Evolutionary conservation across 2,329 filamentous ascomycete species (phyloP).

Genomic region (Bipolaris bicolor): DNA sequence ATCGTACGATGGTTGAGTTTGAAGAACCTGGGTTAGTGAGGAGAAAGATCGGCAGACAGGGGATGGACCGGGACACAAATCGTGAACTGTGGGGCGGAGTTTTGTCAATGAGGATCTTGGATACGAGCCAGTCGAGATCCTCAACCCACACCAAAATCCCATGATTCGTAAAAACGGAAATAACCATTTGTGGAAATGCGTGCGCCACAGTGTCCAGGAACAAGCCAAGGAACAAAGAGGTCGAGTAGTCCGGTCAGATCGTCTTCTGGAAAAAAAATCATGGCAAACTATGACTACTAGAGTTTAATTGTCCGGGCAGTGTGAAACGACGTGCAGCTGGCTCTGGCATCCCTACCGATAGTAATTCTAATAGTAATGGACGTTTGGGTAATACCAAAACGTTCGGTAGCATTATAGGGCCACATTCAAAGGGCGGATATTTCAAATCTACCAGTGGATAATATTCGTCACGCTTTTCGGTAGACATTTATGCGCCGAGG

Average conservation of each 20-base stretch:
- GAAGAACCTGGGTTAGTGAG: slow-evolving; percentile 19
- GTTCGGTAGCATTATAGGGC: neutral
- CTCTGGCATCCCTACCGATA: slow-evolving; percentile 11
- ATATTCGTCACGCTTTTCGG: slow-evolving; percentile 32
- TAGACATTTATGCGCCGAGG: slow-evolving; percentile 45
- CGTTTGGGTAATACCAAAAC: neutral
- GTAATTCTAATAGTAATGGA: neutral
- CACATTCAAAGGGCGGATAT: neutral
- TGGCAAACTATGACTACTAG: slow-evolving; percentile 11
- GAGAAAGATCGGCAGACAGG: slow-evolving; percentile 17
- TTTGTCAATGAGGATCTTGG: slow-evolving; percentile 2
- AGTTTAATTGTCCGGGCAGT: slow-evolving; percentile 15
- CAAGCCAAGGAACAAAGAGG: slow-evolving; percentile 2
- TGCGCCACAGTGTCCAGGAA: neutral
- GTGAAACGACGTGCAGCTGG: slow-evolving; percentile 14
- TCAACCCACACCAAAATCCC: neutral
- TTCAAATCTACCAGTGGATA: neutral
- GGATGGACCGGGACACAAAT: slow-evolving; percentile 9
- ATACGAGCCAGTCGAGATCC: neutral
- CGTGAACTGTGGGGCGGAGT: slow-evolving; percentile 4
- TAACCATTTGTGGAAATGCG: slow-evolving; percentile 3
- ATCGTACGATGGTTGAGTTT: slow-evolving; percentile 16
- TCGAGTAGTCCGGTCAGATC: neutral
- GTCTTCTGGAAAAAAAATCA: slow-evolving; percentile 8
- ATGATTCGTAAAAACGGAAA: neutral